phyloP scores from a whole-genome alignment of 2,329 filamentous ascomycete genomes.

The Aschersonia sp. region DNA sequence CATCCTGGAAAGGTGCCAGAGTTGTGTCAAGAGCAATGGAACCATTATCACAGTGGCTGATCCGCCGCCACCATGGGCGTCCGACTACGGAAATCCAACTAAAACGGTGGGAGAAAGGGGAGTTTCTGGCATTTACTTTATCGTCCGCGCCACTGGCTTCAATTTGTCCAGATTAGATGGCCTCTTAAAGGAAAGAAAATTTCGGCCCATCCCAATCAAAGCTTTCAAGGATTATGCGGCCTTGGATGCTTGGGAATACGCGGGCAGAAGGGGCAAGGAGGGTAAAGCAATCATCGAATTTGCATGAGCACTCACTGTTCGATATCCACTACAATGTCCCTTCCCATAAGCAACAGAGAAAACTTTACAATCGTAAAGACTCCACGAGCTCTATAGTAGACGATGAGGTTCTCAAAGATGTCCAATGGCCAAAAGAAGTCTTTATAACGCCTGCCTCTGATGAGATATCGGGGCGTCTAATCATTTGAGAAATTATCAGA shows the following conservation, averaged over 20 bases:
- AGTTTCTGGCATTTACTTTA: slow-evolving; percentile 12
- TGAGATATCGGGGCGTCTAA: too few species aligned
- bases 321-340: not conserved
- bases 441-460: too few species aligned
- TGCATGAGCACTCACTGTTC: not conserved
- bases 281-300: slow-evolving; percentile 15
- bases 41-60: slow-evolving; percentile 20
- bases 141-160: slow-evolving; percentile 10
- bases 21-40: slow-evolving; percentile 13
- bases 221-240: slow-evolving; percentile 10
- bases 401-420: too few species aligned
- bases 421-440: too few species aligned
- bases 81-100: slow-evolving; percentile 4
- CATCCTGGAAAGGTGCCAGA: slow-evolving; percentile 14
- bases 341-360: too few species aligned
- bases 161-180: slow-evolving; percentile 7
- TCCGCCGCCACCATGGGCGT: slow-evolving; percentile 18
- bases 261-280: slow-evolving; percentile 7
- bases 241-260: slow-evolving; percentile 12
- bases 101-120: not conserved
- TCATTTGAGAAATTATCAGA: too few species aligned
- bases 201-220: slow-evolving; percentile 10
- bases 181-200: slow-evolving; percentile 9
- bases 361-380: too few species aligned
- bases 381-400: too few species aligned